Percentiles rank a stretch among this genome's conserved stretches.
Evolutionary conservation across 2,329 filamentous ascomycete species (phyloP).

Genomic region (Berkeleyomyces rouxiae): DNA sequence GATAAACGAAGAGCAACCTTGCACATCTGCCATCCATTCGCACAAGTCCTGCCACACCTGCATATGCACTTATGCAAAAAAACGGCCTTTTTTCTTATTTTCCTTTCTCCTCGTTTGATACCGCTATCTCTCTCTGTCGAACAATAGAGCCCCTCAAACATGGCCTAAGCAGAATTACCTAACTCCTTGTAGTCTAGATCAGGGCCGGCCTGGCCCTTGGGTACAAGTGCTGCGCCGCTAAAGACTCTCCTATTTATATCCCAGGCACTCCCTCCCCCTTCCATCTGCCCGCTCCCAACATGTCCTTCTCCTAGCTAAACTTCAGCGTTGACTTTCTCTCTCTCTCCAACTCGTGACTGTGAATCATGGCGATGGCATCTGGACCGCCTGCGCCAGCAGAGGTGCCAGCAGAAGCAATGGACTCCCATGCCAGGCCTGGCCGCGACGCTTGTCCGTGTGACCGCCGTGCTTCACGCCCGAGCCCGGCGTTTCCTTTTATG

Average conservation of each 20-base stretch:
- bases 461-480: neutral
- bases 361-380: neutral
- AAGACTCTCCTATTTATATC: neutral
- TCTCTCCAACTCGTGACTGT: neutral
- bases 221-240: neutral
- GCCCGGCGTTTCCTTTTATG: constrained; percentile 51
- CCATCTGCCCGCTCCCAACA: neutral
- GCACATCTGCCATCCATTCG: too few relatives aligned
- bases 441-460: constrained; percentile 23
- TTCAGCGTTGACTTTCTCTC: neutral
- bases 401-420: neutral
- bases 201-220: neutral
- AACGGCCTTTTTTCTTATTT: too few relatives aligned
- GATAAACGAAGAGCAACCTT: too few relatives aligned
- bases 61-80: too few relatives aligned
- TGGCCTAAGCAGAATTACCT: too few relatives aligned
- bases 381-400: neutral
- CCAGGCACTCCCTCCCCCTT: neutral
- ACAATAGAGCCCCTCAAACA: too few relatives aligned
- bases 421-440: neutral
- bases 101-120: too few relatives aligned
- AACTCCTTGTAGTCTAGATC: neutral
- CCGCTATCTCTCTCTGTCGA: too few relatives aligned
- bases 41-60: too few relatives aligned
- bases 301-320: neutral